Percentiles rank a stretch among this genome's conserved stretches.
phyloP scores from a whole-genome alignment of 768 basidiomycete genomes.

The Tulasnella sp. region DNA sequence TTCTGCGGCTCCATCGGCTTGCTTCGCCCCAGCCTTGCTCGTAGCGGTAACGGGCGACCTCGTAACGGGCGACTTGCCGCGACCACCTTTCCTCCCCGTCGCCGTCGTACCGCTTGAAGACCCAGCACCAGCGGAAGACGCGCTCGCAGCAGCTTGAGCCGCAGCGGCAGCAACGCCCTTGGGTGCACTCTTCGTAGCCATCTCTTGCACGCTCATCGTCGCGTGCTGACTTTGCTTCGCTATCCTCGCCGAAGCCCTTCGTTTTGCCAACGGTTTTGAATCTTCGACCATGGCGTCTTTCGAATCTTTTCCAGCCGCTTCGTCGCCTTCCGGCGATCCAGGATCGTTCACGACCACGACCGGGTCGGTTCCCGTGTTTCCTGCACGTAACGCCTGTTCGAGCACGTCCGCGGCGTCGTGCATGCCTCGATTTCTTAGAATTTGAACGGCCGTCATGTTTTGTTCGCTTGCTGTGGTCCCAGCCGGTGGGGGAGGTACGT shows the following conservation, averaged over 20 bases:
- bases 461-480: slow-evolving; percentile 12
- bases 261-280: slow-evolving; percentile 21
- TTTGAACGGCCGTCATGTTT: slow-evolving; percentile 24
- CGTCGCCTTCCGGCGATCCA: slow-evolving; percentile 15
- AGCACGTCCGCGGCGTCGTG: slow-evolving; percentile 19
- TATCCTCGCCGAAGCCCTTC: slow-evolving; percentile 26
- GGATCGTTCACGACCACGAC: slow-evolving; percentile 23
- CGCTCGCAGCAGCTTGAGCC: not conserved
- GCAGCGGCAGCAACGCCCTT: slow-evolving; percentile 21
- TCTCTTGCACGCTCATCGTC: slow-evolving; percentile 23
- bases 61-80: slow-evolving; percentile 21
- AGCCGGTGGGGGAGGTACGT: not conserved
- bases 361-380: slow-evolving; percentile 19
- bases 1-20: not conserved
- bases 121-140: not conserved
- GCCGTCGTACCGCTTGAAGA: slow-evolving; percentile 12
- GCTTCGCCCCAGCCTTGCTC: slow-evolving; percentile 7
- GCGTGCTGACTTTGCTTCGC: slow-evolving; percentile 27
- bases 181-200: slow-evolving; percentile 23
- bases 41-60: slow-evolving; percentile 8
- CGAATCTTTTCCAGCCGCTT: not conserved
- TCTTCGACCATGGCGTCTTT: slow-evolving; percentile 18
- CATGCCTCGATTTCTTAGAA: slow-evolving; percentile 3
- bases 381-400: slow-evolving; percentile 20
- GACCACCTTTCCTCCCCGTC: slow-evolving; percentile 27